Conservation (phyloP, 1,284 basidiomycete genomes). For the Pascua guehoae region DNA sequence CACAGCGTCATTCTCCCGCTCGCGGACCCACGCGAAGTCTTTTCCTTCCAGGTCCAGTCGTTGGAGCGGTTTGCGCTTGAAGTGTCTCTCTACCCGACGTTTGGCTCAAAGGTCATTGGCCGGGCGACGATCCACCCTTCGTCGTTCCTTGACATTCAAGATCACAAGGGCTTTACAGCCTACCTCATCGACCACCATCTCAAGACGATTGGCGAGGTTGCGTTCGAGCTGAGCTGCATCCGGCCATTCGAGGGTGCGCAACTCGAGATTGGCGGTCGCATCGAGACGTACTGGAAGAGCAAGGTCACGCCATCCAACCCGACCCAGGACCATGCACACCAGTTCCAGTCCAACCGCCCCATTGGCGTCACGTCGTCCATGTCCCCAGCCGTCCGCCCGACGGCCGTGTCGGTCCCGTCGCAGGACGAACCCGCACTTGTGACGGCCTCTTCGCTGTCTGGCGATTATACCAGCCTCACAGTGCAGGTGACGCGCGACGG, state of each 20-base stretch:
- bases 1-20: slow-evolving; percentile 85
- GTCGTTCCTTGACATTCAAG: slow-evolving; percentile 62
- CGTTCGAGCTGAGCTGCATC: slow-evolving; percentile 83
- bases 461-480: slow-evolving; percentile 77
- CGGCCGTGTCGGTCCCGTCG: slow-evolving; percentile 11
- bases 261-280: slow-evolving; percentile 89
- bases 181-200: slow-evolving; percentile 90
- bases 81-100: slow-evolving; percentile 95
- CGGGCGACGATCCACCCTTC: slow-evolving; percentile 82
- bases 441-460: slow-evolving; percentile 59
- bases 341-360: slow-evolving; percentile 46
- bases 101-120: slow-evolving; percentile 96
- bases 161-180: slow-evolving; percentile 59
- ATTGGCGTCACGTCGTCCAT: slow-evolving; percentile 36
- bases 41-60: slow-evolving; percentile 80
- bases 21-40: slow-evolving; percentile 72
- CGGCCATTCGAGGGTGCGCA: slow-evolving; percentile 89
- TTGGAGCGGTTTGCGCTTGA: slow-evolving; percentile 76
- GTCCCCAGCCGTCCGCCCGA: slow-evolving; percentile 38
- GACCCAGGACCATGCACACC: slow-evolving; percentile 50
- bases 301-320: slow-evolving; percentile 59
- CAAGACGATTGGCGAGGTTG: slow-evolving; percentile 91
- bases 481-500: slow-evolving; percentile 91
- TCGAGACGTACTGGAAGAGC: slow-evolving; percentile 97
- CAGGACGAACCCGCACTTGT: slow-evolving; percentile 43